Evolutionary conservation across 2,329 filamentous ascomycete genomes (phyloP), one percentile per base, ranked within the genome.

Genomic region (Apiospora kogelbergensis): DNA sequence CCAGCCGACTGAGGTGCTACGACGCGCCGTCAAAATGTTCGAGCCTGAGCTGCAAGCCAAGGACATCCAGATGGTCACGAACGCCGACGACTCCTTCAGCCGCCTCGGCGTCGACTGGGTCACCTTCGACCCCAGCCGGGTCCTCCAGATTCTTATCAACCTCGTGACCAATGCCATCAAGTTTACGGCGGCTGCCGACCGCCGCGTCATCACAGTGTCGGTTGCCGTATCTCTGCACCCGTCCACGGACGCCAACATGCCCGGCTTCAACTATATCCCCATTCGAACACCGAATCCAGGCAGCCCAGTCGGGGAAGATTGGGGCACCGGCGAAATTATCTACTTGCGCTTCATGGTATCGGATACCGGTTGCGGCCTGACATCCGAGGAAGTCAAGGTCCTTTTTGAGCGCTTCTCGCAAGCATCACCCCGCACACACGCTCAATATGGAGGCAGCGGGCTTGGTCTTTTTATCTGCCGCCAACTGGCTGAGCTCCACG

Each of bases 331-430:
- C 6, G 78, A 81, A 15, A 42, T 74, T 0, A 15, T 82, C 0
- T 83, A 81, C 65, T 70, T 83, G 13, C 73, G 76, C 1, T 82
- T 92, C 73, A 85, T 86, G 9, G 89, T 93, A 1, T 84, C 86
- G 68, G 90, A 93, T 72, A 91, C 89, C 0, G 90, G 90, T 0
- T 86, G 89, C 30, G 89, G 89, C 0, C 83, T 93, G 15, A 87
- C 81, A 2, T 82, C 86, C 0, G 84, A 88, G 64, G 90, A 91
- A 73, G 90, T 88, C 77, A 90, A 89, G 70, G 80, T 89, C 10
- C 82, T 93, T 0, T 93, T 93, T 73, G 85, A 90, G 69, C 83
- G 90, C 0, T 92, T 92, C 78, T 89, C 88, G 6, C 90, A 93
- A 77, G 90, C 90, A 0, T 80, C 77, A 0, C 81, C 81, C 0